Base-by-base conservation (phyloP, 1,284 basidiomycete genomes). In the Vanrija sp. region DNA sequence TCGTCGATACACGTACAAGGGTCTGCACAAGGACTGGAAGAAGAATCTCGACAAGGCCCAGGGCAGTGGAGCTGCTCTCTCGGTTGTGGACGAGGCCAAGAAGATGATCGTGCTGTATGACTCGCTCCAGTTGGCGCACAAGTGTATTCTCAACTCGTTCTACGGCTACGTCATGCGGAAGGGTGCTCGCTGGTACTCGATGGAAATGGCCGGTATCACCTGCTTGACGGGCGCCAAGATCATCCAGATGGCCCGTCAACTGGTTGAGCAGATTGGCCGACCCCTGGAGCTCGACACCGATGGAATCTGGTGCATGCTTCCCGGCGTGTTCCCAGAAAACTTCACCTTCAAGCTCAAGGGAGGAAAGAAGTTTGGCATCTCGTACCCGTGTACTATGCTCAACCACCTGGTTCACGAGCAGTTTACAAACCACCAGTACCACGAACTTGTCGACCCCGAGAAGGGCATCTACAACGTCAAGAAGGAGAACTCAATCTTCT, bases 171-270 rank as follows among this genome's bases (percentile, higher is more conserved):
- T 99, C 75, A 99, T 98, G 96, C 87, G 95, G 39, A 99, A 99
- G 74, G 96, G 96, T 55, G 96, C 96, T 16, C 83, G 96, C 21
- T 99, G 96, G 96, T 95, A 98, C 78, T 98, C 94, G 39, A 98
- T 99, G 96, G 96, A 99, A 80, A 99, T 99, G 96, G 96, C 96
- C 0, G 96, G 96, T 19, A 98, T 99, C 67, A 99, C 96, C 9
- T 99, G 96, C 79, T 80, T 98, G 47, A 98, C 96, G 0, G 96
- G 96, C n/a, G 94, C 96, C 6, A 91, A 86, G 5, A 98, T 99
- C 78, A 99, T 99, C 66, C 96, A 99, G 75, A 95, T 98, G 92
- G 96, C 96, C n/a, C 86, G 96, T 39, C 89, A 95, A 61, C 82
- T 96, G 15, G 96, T 99, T 25, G 96, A 98, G 67, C 91, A 96